A percentile compares a stretch with the other conserved stretches of the same genome.
Conservation (phyloP, 495 filamentous ascomycete species). For the Venustampulla echinocandica region DNA sequence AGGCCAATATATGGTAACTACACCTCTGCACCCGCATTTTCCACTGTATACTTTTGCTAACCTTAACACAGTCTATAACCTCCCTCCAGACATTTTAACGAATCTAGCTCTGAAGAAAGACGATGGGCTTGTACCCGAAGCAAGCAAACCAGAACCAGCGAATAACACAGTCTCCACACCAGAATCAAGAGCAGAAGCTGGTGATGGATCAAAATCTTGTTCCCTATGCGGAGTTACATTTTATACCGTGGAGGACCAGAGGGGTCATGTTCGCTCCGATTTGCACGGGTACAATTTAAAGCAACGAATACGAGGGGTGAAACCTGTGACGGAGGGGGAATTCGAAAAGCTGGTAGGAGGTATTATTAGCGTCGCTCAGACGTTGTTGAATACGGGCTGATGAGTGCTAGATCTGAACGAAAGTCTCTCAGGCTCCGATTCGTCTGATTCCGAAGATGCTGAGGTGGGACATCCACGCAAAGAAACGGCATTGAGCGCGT, state of each 20-base stretch:
- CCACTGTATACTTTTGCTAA: slow-evolving; percentile 10
- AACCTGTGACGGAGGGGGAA: slow-evolving; percentile 61
- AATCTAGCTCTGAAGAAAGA: slow-evolving; percentile 53
- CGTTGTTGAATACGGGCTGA: slow-evolving; percentile 2
- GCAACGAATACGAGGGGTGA: slow-evolving; percentile 65
- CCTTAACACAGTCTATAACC: slow-evolving; percentile 61
- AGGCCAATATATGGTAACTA: slow-evolving; percentile 55
- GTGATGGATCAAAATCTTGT: slow-evolving; percentile 66
- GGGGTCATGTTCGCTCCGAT: slow-evolving; percentile 81
- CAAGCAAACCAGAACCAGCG: slow-evolving; percentile 17
- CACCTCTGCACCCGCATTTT: not conserved
- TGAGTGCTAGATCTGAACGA: slow-evolving; percentile 56
- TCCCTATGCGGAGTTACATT: slow-evolving; percentile 69
- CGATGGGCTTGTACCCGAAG: slow-evolving; percentile 6
- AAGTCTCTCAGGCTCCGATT: slow-evolving; percentile 78
- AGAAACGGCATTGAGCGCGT: slow-evolving; percentile 56
- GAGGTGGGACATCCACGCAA: slow-evolving; percentile 34
- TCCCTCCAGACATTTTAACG: slow-evolving; percentile 66
- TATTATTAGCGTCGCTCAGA: not conserved
- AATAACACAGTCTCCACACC: slow-evolving; percentile 26
- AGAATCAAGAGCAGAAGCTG: slow-evolving; percentile 21
- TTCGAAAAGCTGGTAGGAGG: slow-evolving; percentile 74
- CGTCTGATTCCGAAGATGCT: slow-evolving; percentile 43
- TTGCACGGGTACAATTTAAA: slow-evolving; percentile 92
- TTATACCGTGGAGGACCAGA: slow-evolving; percentile 67